Evolutionary conservation across 2,329 filamentous ascomycete species (phyloP).

Genomic region (Cylindrodendrum hubeiense): DNA sequence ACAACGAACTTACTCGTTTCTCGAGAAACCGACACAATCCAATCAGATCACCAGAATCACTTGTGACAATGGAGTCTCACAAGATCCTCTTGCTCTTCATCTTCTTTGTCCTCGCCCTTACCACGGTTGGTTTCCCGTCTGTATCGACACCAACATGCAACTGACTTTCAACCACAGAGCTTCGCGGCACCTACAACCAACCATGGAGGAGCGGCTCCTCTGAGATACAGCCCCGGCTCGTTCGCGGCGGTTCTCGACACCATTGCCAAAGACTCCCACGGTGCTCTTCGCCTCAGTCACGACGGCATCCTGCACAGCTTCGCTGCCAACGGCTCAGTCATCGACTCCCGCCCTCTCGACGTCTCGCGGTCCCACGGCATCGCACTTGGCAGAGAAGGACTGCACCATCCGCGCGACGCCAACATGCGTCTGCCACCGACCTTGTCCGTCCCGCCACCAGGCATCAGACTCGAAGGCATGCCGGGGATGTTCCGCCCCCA

Average conservation of each 20-base stretch:
- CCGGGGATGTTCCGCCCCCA: not conserved
- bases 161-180: not conserved
- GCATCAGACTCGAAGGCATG: not conserved
- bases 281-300: not conserved
- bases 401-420: not conserved
- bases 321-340: constrained; percentile 17
- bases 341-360: constrained; percentile 17
- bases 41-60: not conserved
- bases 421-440: not conserved
- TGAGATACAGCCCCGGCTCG: not conserved
- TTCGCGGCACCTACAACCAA: not conserved
- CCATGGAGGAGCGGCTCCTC: not conserved
- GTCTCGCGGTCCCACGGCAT: constrained; percentile 4
- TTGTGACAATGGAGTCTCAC: not conserved
- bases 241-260: constrained; percentile 5
- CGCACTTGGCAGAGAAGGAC: not conserved
- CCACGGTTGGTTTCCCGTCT: not conserved
- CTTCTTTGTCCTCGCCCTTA: not conserved
- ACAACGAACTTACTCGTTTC: not conserved
- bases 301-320: constrained; percentile 23
- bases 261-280: constrained; percentile 19
- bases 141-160: not conserved
- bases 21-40: not conserved
- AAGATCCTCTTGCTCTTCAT: not conserved
- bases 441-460: not conserved